phyloP scores from a whole-genome alignment of 345 rosid genomes.

The Aquilaria yunnanensis region DNA sequence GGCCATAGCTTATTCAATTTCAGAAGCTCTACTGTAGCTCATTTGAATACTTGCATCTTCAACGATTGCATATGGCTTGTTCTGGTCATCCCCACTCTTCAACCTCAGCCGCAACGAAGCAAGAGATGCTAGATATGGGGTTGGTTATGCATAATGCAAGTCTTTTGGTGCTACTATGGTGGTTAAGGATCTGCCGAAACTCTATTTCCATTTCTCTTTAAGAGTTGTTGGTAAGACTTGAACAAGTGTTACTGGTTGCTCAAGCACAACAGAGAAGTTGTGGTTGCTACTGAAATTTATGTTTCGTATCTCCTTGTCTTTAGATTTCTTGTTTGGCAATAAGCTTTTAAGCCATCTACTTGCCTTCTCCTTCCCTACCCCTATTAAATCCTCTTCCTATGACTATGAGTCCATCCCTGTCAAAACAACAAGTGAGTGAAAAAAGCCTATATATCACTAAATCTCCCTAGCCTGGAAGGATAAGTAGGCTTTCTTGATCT shows the following conservation, averaged over 20 bases:
- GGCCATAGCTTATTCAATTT: slow-evolving; percentile 56
- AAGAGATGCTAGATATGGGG: slow-evolving; percentile 10
- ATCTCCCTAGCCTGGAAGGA: slow-evolving; percentile 4
- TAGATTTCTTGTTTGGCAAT: slow-evolving; percentile 50
- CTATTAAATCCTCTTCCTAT: slow-evolving; percentile 13
- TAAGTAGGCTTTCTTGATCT: slow-evolving; percentile 10
- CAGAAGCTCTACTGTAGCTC: slow-evolving; percentile 22
- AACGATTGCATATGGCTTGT: slow-evolving; percentile 46
- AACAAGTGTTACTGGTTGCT: slow-evolving; percentile 42
- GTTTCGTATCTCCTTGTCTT: slow-evolving; percentile 43
- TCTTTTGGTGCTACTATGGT: slow-evolving; percentile 31
- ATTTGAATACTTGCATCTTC: slow-evolving; percentile 44
- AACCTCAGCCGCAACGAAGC: slow-evolving; percentile 4
- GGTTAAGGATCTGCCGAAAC: slow-evolving; percentile 81
- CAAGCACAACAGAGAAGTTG: slow-evolving; percentile 16
- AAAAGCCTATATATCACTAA: slow-evolving; percentile 13
- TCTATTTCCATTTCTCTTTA: slow-evolving; percentile 81
- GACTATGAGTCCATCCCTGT: slow-evolving; percentile 10
- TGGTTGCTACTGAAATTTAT: slow-evolving; percentile 12
- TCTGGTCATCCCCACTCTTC: slow-evolving; percentile 37
- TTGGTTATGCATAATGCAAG: slow-evolving; percentile 23
- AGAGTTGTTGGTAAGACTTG: slow-evolving; percentile 45
- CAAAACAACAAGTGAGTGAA: slow-evolving; percentile 11
- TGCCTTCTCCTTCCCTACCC: slow-evolving; percentile 61
- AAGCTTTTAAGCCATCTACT: slow-evolving; percentile 74